phyloP scores from a whole-genome alignment of 2,329 filamentous ascomycete species.

The Eutypella sp. region DNA sequence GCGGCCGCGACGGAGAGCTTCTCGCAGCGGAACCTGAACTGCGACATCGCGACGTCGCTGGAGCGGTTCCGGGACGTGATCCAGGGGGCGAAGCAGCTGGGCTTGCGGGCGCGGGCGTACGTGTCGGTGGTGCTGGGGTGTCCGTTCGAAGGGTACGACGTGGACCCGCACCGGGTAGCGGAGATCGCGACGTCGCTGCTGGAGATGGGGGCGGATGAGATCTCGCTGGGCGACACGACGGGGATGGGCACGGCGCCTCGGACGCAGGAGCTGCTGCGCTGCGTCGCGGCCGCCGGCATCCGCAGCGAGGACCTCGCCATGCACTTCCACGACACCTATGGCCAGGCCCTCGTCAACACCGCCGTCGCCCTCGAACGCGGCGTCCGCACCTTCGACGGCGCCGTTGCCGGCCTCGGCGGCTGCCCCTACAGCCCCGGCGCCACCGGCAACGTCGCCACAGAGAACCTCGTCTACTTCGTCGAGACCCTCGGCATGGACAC shows the following conservation, averaged over 20 bases:
- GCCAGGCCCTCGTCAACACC: conserved; percentile 62
- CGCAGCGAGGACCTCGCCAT: conserved; percentile 54
- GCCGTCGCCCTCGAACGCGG: conserved; percentile 59
- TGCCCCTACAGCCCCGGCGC: conserved; percentile 66
- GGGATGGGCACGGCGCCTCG: conserved; percentile 68
- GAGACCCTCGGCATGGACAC: conserved; percentile 55
- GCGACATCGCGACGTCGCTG: conserved; percentile 69
- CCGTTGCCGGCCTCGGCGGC: conserved; percentile 61
- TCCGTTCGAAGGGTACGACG: conserved; percentile 65
- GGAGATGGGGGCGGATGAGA: conserved; percentile 86
- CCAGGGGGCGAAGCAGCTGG: conserved; percentile 56
- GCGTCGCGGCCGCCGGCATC: conserved; percentile 45
- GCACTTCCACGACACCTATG: conserved; percentile 71
- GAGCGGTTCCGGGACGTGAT: conserved; percentile 67
- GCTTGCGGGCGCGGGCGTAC: conserved; percentile 69
- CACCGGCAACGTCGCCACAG: conserved; percentile 56
- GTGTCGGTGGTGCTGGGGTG: conserved; percentile 79
- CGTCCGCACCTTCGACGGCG: conserved; percentile 61
- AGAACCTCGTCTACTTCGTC: conserved; percentile 39
- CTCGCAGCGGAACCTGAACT: conserved; percentile 77
- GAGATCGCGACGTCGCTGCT: conserved; percentile 66
- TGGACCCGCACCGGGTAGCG: conserved; percentile 58
- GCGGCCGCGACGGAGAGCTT: conserved; percentile 78
- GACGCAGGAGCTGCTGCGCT: conserved; percentile 40
- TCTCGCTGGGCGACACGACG: conserved; percentile 84